Base-by-base conservation (phyloP, 495 filamentous ascomycete genomes). In the Neurospora hispaniola region DNA sequence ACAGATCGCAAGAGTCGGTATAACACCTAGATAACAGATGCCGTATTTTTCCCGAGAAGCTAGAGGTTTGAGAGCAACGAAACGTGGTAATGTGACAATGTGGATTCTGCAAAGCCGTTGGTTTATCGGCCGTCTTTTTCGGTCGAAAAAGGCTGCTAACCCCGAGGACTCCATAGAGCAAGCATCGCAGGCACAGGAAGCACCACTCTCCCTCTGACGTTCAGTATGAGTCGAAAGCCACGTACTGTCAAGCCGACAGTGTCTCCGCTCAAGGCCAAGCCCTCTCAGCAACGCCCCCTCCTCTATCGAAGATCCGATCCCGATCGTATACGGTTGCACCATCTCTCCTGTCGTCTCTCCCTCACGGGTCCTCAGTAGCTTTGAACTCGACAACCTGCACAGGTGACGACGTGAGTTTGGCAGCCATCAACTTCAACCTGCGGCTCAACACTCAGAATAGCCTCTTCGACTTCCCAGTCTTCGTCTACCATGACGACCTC, bases 21-120 rank as follows among this genome's bases (percentile, higher is more conserved):
- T 43, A 39, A 43, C 11, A 72, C 73, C 46, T 12, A 39, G 23
- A 23, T 23, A 14, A 80, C 79, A 9, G 6, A 41, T 2, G 78
- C 71, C 11, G 42, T 68, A 1, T 80, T 77, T n/a, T 73, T 79
- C 46, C 66, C 70, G 11, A 42, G n/a, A 10, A 78, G 73, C 3
- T 69, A 31, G 16, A 41, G 11, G 38, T 81, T 23, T 23, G 23
- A 23, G 23, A 23, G 23, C 27, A 80, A 75, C 54, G 76, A 81
- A 42, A 79, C 79, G 11, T 81, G 78, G 79, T 81, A 71, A 62
- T 81, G 79, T 72, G 78, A 79, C 41, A 77, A 78, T 31, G 40
- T 20, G 7, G 73, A 79, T 71, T 75, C 78, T 0, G 74, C 72
- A n/a, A 80, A 76, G 70, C 78, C 78, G 78, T 79, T 69, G 74